Evolutionary conservation across 176 grass and related monocot species (phyloP).

Genomic region (Zea luxurians): DNA sequence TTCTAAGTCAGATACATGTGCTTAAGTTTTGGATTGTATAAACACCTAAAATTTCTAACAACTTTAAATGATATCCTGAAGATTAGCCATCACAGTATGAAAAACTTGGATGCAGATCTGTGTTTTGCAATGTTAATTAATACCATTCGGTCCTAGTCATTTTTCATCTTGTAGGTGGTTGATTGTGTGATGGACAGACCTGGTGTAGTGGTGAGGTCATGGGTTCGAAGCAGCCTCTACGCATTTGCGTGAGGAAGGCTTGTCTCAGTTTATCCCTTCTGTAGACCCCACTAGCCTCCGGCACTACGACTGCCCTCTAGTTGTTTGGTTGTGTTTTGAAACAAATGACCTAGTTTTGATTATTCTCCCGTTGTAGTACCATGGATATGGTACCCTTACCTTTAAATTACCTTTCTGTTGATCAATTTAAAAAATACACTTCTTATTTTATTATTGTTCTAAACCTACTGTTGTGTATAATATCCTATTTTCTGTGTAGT

Average conservation of each 20-base stretch:
- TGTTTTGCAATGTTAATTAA: neutral
- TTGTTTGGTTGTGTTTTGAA: neutral
- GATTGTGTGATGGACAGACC: neutral
- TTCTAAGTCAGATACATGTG: neutral
- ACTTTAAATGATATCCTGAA: conserved; percentile 2
- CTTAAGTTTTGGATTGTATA: neutral
- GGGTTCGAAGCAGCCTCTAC: too few relatives aligned
- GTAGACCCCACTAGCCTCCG: too few relatives aligned
- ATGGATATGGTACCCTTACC: neutral
- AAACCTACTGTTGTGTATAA: neutral
- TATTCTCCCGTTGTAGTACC: conserved; percentile 13
- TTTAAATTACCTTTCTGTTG: neutral
- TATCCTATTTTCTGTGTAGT: conserved; percentile 19
- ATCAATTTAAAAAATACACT: conserved; percentile 21
- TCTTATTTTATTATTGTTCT: conserved; percentile 8
- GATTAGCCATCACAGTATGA: neutral
- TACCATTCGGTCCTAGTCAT: neutral
- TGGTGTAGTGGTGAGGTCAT: too few relatives aligned
- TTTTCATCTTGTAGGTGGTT: neutral
- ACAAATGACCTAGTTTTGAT: conserved; percentile 6
- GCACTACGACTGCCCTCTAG: too few relatives aligned
- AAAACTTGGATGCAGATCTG: neutral
- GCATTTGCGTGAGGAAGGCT: too few relatives aligned
- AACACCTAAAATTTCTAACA: neutral
- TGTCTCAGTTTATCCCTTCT: too few relatives aligned